Base-by-base conservation (phyloP, 2,329 filamentous ascomycete species). In the Alternaria incomplexa region DNA sequence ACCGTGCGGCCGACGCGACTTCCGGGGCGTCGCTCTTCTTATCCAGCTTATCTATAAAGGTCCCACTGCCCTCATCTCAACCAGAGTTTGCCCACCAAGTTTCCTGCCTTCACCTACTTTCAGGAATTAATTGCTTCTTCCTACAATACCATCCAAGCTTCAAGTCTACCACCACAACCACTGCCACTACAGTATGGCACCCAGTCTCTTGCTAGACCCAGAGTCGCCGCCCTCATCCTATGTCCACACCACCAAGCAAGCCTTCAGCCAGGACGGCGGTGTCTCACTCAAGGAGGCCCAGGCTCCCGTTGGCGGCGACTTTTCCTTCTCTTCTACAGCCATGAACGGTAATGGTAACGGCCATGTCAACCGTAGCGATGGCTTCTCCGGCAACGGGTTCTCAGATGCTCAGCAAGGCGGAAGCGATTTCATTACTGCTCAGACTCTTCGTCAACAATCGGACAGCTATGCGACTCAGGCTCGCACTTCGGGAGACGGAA, bases 171-270 rank as follows among this genome's bases (percentile, higher is more conserved):
- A 25, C n/a, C 22, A 28, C 26, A 26, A 13, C 36, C 23, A 44
- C 32, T 22, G n/a, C 13, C 56, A 61, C 43, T 40, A 22, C 57
- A 62, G 50, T 4, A 79, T 79, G 76, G 76, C 75, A 45, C 76
- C 76, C 13, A 73, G 75, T 62, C 56, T 76, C 32, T 58, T 76
- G 44, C 67, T 77, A 47, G 67, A 69, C 61, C 63, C 66, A n/a
- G 73, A 75, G 48, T 64, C 72, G 36, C 68, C 61, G 20, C 64
- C 65, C 32, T 36, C 59, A 17, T 67, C 70, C 36, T 64, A 66
- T 43, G 54, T 66, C 32, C 61, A 61, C 20, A 53, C 61, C 32
- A 40, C 57, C 30, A 76, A 75, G 58, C 63, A 73, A 26, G 36
- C 67, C 25, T 44, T 64, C 26, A 73, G 61, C 47, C 13, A 45